phyloP scores from a whole-genome alignment of 129 eudicot species.

The Scalesia atractyloides region DNA sequence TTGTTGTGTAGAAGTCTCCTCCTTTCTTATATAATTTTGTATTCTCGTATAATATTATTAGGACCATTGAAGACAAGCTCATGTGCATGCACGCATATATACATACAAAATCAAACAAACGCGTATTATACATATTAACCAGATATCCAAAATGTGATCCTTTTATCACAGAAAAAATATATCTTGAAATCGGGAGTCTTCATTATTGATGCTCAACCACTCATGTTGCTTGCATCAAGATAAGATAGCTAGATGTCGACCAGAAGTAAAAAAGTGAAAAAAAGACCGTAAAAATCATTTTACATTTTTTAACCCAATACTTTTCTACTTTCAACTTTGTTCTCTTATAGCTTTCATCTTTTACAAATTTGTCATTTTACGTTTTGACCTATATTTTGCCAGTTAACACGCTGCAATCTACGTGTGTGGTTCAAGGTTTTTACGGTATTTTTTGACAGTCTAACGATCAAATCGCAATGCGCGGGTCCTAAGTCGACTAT shows the following conservation, averaged over 20 bases:
- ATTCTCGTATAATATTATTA: background rate
- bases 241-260: slow-evolving; percentile 14
- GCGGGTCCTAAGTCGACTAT: no score
- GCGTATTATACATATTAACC: slow-evolving; percentile 6
- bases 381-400: no score
- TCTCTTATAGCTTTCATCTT: no score
- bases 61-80: slow-evolving; percentile 1
- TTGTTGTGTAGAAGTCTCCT: no score
- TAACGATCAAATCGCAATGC: no score
- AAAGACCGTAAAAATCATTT: background rate
- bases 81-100: slow-evolving; percentile 28
- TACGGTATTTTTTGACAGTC: no score
- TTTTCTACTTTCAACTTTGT: no score
- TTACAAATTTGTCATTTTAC: no score
- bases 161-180: background rate
- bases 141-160: background rate
- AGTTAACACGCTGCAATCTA: no score
- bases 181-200: background rate
- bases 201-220: slow-evolving; percentile 8
- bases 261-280: background rate
- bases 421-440: no score
- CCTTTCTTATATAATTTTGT: no score
- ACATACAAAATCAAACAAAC: slow-evolving; percentile 24
- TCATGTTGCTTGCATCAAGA: slow-evolving; percentile 16
- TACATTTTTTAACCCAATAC: no score